phyloP scores from a whole-genome alignment of 257 asterid species.

The Lycium barbarum region DNA sequence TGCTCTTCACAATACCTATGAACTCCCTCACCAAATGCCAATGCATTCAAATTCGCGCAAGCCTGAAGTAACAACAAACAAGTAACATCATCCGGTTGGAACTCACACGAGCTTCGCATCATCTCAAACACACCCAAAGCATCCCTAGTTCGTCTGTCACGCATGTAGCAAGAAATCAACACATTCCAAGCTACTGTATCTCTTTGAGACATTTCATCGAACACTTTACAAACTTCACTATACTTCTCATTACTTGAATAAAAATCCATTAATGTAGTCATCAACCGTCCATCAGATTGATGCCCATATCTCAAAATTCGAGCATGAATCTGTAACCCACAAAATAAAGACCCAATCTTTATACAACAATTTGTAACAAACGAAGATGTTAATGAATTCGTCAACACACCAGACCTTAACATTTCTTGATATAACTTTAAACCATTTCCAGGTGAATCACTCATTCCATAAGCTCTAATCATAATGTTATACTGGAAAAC shows the following conservation, averaged over 20 bases:
- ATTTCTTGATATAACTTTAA: slow-evolving; percentile 54
- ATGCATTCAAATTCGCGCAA: slow-evolving; percentile 68
- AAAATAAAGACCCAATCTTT: slow-evolving; percentile 50
- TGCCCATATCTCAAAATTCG: slow-evolving; percentile 63
- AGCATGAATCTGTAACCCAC: slow-evolving; percentile 70
- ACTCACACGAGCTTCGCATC: slow-evolving; percentile 53
- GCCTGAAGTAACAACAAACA: slow-evolving; percentile 77
- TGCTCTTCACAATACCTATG: slow-evolving; percentile 53
- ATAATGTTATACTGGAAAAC: slow-evolving; percentile 58
- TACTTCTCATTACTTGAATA: slow-evolving; percentile 58
- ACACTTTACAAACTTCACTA: slow-evolving; percentile 62
- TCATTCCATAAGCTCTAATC: slow-evolving; percentile 68
- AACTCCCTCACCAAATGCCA: slow-evolving; percentile 70
- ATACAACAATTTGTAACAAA: slow-evolving; percentile 67
- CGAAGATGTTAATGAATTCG: slow-evolving; percentile 61
- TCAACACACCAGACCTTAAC: slow-evolving; percentile 51
- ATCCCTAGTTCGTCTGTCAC: slow-evolving; percentile 59
- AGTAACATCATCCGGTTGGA: slow-evolving; percentile 73
- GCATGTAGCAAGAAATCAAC: slow-evolving; percentile 62
- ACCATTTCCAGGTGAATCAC: slow-evolving; percentile 56
- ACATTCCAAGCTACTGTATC: slow-evolving; percentile 82
- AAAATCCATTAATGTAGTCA: slow-evolving; percentile 75
- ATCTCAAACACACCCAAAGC: slow-evolving; percentile 62
- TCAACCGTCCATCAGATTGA: slow-evolving; percentile 52
- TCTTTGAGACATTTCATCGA: slow-evolving; percentile 68